Evolutionary conservation across 2,329 filamentous ascomycete genomes (phyloP).

Genomic region (Venturiaceae sp.): DNA sequence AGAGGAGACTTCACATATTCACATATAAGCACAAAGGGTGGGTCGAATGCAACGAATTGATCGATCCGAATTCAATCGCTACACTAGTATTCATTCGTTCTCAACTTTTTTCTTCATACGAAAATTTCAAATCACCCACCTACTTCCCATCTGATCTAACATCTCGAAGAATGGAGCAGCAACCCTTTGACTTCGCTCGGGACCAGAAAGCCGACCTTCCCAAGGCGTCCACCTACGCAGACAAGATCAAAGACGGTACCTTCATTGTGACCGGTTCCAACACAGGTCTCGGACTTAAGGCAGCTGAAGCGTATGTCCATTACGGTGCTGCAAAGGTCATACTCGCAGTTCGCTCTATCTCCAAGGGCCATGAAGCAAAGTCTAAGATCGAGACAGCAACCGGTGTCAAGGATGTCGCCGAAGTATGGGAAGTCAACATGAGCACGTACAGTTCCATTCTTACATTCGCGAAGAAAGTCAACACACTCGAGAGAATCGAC

Average conservation of each 20-base stretch:
- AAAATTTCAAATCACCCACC: too few species aligned
- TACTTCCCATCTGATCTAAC: too few species aligned
- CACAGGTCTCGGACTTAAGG: slow-evolving; percentile 36
- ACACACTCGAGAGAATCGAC: slow-evolving; percentile 22
- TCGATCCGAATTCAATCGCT: too few species aligned
- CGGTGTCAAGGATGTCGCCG: neutral
- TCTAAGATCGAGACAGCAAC: slow-evolving; percentile 21
- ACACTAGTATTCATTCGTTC: too few species aligned
- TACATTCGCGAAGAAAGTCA: slow-evolving; percentile 19
- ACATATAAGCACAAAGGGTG: too few species aligned
- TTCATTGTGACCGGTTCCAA: slow-evolving; percentile 36
- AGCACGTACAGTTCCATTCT: slow-evolving; percentile 25
- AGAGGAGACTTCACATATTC: too few species aligned
- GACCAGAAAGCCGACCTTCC: neutral
- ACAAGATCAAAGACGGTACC: neutral
- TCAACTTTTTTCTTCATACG: too few species aligned
- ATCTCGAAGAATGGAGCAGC: too few species aligned
- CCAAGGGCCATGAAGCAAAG: slow-evolving; percentile 34
- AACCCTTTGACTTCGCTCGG: neutral
- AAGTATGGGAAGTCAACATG: slow-evolving; percentile 37
- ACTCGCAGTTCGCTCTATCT: slow-evolving; percentile 30
- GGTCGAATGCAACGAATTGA: too few species aligned
- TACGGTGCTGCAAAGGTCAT: slow-evolving; percentile 33
- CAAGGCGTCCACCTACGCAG: neutral
- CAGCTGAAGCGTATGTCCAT: slow-evolving; percentile 30